phyloP scores from a whole-genome alignment of 2,329 filamentous ascomycete species.

The Lomentospora prolificans region DNA sequence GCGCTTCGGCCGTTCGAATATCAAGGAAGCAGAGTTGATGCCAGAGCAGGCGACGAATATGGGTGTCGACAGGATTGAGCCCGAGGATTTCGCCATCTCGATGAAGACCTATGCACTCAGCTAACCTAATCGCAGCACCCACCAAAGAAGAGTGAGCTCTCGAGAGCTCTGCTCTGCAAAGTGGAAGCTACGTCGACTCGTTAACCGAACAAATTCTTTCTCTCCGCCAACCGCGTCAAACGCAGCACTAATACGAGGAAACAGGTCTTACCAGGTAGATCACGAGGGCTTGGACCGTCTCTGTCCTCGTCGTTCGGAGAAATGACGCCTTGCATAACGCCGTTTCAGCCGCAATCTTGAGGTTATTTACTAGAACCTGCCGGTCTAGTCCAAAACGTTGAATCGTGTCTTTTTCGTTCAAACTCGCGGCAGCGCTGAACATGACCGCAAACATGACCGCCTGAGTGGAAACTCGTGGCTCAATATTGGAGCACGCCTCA shows the following conservation, averaged over 20 bases:
- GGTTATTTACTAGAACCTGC: constrained; percentile 46
- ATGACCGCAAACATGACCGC: constrained; percentile 60
- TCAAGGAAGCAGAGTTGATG: constrained; percentile 71
- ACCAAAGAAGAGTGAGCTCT: constrained; percentile 63
- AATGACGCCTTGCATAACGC: constrained; percentile 62
- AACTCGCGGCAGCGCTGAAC: constrained; percentile 59
- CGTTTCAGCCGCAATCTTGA: constrained; percentile 57
- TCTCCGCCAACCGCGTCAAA: neutral
- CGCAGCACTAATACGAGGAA: neutral
- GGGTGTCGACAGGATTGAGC: constrained; percentile 56
- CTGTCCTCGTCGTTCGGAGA: constrained; percentile 55
- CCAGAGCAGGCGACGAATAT: constrained; percentile 64
- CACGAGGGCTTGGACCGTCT: constrained; percentile 66
- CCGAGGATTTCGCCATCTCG: constrained; percentile 59
- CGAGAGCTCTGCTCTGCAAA: constrained; percentile 64
- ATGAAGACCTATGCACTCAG: constrained; percentile 69
- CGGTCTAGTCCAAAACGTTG: constrained; percentile 45
- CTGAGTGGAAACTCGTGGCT: constrained; percentile 55
- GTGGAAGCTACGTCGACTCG: constrained; percentile 43
- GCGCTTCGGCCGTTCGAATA: constrained; percentile 63
- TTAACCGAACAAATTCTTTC: constrained; percentile 11
- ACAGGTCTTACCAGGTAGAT: constrained; percentile 55
- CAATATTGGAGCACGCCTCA: constrained; percentile 45
- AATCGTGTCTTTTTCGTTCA: constrained; percentile 43
- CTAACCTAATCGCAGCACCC: constrained; percentile 62